Conservation (phyloP, 345 rosid species). For the Excoecaria agallocha region DNA sequence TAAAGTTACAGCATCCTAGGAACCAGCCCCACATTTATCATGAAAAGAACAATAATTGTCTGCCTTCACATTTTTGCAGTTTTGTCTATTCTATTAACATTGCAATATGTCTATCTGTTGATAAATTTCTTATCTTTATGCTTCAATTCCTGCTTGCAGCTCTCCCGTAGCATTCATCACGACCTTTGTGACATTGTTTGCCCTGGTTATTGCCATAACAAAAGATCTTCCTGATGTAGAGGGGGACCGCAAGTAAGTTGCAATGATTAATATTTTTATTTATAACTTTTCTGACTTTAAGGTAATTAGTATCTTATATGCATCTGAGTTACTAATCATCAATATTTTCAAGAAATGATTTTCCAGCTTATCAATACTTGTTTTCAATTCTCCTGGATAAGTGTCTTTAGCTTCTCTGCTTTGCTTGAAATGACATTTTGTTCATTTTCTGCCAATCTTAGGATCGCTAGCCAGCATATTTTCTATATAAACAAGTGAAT, state of each 20-base stretch:
- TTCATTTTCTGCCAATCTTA: background rate
- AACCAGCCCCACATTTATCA: background rate
- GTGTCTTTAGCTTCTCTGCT: background rate
- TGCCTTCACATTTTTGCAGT: background rate
- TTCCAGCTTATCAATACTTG: background rate
- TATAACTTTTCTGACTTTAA: background rate
- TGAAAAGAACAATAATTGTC: background rate
- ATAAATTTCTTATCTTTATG: constrained; percentile 18
- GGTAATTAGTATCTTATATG: background rate
- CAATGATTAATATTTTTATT: background rate
- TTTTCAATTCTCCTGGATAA: constrained; percentile 5
- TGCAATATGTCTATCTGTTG: constrained; percentile 2
- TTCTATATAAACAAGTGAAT: background rate
- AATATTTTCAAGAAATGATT: background rate
- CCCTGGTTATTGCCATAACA: constrained; percentile 89
- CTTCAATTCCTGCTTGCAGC: constrained; percentile 43
- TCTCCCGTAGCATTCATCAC: constrained; percentile 96
- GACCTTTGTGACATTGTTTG: constrained; percentile 82
- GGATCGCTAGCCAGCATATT: background rate
- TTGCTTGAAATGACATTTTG: background rate
- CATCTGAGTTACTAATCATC: background rate
- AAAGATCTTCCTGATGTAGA: constrained; percentile 96
- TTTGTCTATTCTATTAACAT: background rate
- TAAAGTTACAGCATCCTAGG: background rate
- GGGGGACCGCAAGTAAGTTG: constrained; percentile 92